Conservation (phyloP, 192 early-diverging fungal species). For the Coemansia sp. region DNA sequence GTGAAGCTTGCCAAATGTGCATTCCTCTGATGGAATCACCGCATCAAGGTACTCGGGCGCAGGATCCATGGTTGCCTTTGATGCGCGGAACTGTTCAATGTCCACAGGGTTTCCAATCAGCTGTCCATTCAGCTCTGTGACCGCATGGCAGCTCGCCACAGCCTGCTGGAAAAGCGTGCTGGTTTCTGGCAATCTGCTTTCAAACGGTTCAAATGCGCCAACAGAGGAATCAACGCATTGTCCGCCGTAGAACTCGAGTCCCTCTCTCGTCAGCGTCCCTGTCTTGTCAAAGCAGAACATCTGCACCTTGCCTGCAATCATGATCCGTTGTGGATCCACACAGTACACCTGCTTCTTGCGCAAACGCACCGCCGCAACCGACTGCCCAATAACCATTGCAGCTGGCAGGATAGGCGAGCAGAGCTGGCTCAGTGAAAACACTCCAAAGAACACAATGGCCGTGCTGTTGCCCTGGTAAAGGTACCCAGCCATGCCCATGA, state of each 20-base stretch:
- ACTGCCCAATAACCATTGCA: slow-evolving; percentile 64
- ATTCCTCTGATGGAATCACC: slow-evolving; percentile 22
- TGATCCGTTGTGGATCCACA: slow-evolving; percentile 64
- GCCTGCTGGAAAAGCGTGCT: slow-evolving; percentile 25
- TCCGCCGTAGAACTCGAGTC: slow-evolving; percentile 60
- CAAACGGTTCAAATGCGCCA: slow-evolving; percentile 13
- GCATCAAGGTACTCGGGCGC: slow-evolving; percentile 51
- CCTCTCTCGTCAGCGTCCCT: slow-evolving; percentile 67
- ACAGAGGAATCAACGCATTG: slow-evolving; percentile 25
- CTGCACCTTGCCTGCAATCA: slow-evolving; percentile 63
- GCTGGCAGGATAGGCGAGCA: slow-evolving; percentile 66
- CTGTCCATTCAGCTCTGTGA: slow-evolving; percentile 56
- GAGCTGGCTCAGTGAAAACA: slow-evolving; percentile 68
- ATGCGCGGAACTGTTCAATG: slow-evolving; percentile 65
- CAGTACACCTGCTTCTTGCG: slow-evolving; percentile 60
- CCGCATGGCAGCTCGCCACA: slow-evolving; percentile 60
- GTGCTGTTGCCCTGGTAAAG: slow-evolving; percentile 49
- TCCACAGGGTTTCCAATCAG: slow-evolving; percentile 69
- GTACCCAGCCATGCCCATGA: slow-evolving; percentile 48
- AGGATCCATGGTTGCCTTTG: slow-evolving; percentile 25
- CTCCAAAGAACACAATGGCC: slow-evolving; percentile 68
- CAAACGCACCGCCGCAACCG: slow-evolving; percentile 56
- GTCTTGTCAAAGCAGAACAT: slow-evolving; percentile 70
- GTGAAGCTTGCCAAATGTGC: slow-evolving; percentile 12
- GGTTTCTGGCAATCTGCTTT: slow-evolving; percentile 6